Conservation (phyloP, 352 stramenopile genomes). For the Globisporangium takayamanum region DNA sequence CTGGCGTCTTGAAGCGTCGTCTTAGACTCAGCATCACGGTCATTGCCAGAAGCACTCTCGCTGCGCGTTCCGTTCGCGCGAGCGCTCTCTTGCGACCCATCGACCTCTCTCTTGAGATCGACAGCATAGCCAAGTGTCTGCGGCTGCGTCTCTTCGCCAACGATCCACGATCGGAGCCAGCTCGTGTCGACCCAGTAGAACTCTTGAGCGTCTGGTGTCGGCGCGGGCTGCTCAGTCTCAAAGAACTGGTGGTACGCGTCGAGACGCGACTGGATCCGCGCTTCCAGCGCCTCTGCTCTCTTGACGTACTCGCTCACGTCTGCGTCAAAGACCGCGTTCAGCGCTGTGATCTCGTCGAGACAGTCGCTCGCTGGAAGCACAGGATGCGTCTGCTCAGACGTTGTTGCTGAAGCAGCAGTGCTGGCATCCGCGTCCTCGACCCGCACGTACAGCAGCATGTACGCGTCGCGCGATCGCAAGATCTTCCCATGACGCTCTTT, state of each 20-base stretch:
- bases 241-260: slow-evolving; percentile 62
- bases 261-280: slow-evolving; percentile 39
- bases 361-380: slow-evolving; percentile 26
- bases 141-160: slow-evolving; percentile 34
- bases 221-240: slow-evolving; percentile 42
- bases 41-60: slow-evolving; percentile 8
- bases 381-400: not conserved
- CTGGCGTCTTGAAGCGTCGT: not conserved
- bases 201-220: slow-evolving; percentile 17
- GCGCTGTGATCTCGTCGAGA: slow-evolving; percentile 37
- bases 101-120: too few species aligned
- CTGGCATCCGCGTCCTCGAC: slow-evolving; percentile 18
- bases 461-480: slow-evolving; percentile 72
- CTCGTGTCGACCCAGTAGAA: slow-evolving; percentile 72
- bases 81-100: not conserved
- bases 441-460: slow-evolving; percentile 82
- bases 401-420: not conserved
- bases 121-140: not conserved
- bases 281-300: slow-evolving; percentile 39
- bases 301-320: slow-evolving; percentile 40
- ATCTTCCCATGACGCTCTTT: slow-evolving; percentile 49
- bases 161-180: slow-evolving; percentile 60
- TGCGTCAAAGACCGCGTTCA: slow-evolving; percentile 44
- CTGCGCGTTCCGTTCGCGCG: slow-evolving; percentile 2
- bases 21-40: slow-evolving; percentile 13